Conservation (phyloP, 352 stramenopile genomes). For the Pythium dissimile region DNA sequence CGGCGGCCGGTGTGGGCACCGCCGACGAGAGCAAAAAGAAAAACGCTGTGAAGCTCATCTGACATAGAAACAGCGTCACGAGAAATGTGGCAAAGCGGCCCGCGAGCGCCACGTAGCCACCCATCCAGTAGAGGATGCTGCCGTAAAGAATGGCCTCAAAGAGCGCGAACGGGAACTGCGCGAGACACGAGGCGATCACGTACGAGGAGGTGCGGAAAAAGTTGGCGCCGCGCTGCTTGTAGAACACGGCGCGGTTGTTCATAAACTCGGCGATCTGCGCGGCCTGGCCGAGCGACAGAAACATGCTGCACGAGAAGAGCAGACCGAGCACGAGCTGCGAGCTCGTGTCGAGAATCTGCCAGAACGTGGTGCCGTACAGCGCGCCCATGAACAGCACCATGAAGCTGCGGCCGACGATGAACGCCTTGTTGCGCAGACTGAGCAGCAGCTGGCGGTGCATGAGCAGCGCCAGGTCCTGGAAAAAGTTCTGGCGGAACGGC, state of each 20-base stretch:
- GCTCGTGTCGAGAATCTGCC: slow-evolving; percentile 49
- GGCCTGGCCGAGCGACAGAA: slow-evolving; percentile 78
- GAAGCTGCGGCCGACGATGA: slow-evolving; percentile 38
- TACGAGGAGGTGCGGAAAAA: slow-evolving; percentile 86
- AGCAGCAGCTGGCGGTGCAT: slow-evolving; percentile 67
- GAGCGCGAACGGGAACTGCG: slow-evolving; percentile 48
- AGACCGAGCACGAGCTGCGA: slow-evolving; percentile 74
- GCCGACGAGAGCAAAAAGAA: slow-evolving; percentile 63
- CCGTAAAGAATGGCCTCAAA: slow-evolving; percentile 84
- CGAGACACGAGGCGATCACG: slow-evolving; percentile 53
- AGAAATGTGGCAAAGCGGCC: slow-evolving; percentile 59
- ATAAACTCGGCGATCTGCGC: slow-evolving; percentile 82
- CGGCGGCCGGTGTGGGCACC: slow-evolving; percentile 44
- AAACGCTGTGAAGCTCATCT: slow-evolving; percentile 63
- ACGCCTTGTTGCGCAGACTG: slow-evolving; percentile 49
- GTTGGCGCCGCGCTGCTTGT: slow-evolving; percentile 88
- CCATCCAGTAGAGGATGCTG: slow-evolving; percentile 89
- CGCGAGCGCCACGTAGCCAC: slow-evolving; percentile 54
- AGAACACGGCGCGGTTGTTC: slow-evolving; percentile 70
- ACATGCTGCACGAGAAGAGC: slow-evolving; percentile 87
- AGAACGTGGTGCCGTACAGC: slow-evolving; percentile 66
- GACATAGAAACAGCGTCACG: slow-evolving; percentile 58
- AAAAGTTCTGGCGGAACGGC: slow-evolving; percentile 50
- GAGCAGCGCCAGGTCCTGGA: slow-evolving; percentile 38
- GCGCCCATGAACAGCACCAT: slow-evolving; percentile 66